phyloP scores from a whole-genome alignment of 2,329 filamentous ascomycete species.

The Xylariomycetidae sp. region DNA sequence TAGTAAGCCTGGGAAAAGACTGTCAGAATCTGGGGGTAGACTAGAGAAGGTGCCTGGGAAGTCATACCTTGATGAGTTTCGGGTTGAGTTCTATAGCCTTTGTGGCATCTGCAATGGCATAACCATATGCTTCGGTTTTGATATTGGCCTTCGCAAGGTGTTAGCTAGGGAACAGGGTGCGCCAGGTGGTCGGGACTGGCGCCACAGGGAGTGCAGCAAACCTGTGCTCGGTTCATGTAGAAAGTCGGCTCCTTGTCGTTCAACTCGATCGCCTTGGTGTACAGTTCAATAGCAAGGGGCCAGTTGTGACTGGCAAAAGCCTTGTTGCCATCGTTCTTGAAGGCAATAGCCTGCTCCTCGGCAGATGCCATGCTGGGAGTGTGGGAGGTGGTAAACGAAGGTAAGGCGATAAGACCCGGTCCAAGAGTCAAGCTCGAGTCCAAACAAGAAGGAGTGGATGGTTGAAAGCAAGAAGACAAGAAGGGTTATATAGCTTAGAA shows the following conservation, averaged over 20 bases:
- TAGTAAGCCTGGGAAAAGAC: constrained; percentile 69
- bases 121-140: constrained; percentile 91
- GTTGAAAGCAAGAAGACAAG: no score
- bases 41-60: not conserved
- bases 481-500: no score
- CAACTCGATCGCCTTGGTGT: constrained; percentile 79
- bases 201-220: constrained; percentile 35
- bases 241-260: constrained; percentile 82
- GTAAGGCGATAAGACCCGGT: no score
- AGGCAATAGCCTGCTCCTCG: constrained; percentile 65
- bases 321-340: constrained; percentile 93
- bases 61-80: constrained; percentile 74
- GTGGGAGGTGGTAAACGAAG: no score
- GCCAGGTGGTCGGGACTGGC: constrained; percentile 35
- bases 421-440: no score
- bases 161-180: no score
- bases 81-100: constrained; percentile 88
- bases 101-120: constrained; percentile 83
- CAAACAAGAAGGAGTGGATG: no score
- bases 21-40: constrained; percentile 3
- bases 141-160: constrained; percentile 65
- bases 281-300: constrained; percentile 72
- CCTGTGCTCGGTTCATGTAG: constrained; percentile 92
- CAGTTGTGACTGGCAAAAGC: constrained; percentile 87
- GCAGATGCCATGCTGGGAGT: constrained; percentile 32